Evolutionary conservation across 768 basidiomycete genomes (phyloP).

Genomic region (Rickenella mellea): DNA sequence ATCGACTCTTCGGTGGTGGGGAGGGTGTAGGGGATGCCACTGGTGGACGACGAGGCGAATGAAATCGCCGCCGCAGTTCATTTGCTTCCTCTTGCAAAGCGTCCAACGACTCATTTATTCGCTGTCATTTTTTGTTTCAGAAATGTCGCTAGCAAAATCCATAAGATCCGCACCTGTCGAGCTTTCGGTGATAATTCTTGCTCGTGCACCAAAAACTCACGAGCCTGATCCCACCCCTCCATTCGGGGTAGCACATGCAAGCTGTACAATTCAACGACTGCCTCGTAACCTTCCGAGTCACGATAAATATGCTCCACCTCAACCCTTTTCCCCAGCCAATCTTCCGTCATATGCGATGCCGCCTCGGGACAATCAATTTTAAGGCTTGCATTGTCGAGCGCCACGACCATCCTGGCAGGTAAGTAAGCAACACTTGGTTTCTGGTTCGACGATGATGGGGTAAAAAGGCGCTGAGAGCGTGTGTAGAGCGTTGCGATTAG

Average conservation of each 20-base stretch:
- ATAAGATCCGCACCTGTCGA: slow-evolving; percentile 38
- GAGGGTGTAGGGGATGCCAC: slow-evolving; percentile 22
- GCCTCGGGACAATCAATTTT: slow-evolving; percentile 53
- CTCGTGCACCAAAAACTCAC: slow-evolving; percentile 69
- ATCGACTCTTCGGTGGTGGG: slow-evolving; percentile 15
- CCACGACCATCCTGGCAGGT: slow-evolving; percentile 60
- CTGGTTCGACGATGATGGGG: slow-evolving; percentile 32
- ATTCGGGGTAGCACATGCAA: slow-evolving; percentile 63
- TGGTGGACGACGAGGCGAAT: slow-evolving; percentile 14
- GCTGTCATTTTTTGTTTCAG: slow-evolving; percentile 20
- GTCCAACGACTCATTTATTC: slow-evolving; percentile 11
- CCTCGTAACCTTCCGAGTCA: slow-evolving; percentile 49
- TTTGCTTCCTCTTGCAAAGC: slow-evolving; percentile 30
- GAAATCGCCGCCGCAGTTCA: slow-evolving; percentile 21
- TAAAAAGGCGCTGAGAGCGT: slow-evolving; percentile 63
- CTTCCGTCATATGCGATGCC: slow-evolving; percentile 60
- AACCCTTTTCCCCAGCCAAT: slow-evolving; percentile 59
- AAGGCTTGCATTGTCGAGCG: slow-evolving; percentile 60
- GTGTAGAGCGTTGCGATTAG: slow-evolving; percentile 46
- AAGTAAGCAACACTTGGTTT: slow-evolving; percentile 45
- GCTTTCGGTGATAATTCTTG: slow-evolving; percentile 42
- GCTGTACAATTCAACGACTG: slow-evolving; percentile 69
- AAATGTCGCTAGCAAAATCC: slow-evolving; percentile 15
- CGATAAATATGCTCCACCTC: slow-evolving; percentile 16
- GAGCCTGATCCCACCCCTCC: slow-evolving; percentile 73